Conservation (phyloP, 306 rosid genomes). For the Quercus ilex region DNA sequence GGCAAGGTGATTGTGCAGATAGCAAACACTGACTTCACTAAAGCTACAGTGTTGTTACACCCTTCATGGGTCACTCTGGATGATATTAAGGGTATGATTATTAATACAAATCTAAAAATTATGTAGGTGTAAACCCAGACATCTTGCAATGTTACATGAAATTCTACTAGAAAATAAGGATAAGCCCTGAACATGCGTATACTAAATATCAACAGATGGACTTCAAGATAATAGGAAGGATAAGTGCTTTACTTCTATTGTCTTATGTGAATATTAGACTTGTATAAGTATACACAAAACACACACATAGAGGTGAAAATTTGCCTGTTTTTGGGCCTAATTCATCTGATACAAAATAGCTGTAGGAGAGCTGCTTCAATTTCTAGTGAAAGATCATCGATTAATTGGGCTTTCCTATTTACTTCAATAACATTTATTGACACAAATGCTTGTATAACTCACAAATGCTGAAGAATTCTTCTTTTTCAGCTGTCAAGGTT, state of each 20-base stretch:
- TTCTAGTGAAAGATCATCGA: not conserved
- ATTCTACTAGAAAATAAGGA: no score
- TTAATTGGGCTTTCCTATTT: not conserved
- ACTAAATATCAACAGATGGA: no score
- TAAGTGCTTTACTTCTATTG: no score
- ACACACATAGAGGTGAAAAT: no score
- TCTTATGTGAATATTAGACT: no score
- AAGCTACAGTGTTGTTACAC: slow-evolving; percentile 7
- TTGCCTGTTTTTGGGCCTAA: not conserved
- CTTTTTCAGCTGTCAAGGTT: not conserved
- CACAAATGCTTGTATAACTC: not conserved
- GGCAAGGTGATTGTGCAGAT: not conserved
- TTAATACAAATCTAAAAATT: not conserved
- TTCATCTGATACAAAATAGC: not conserved
- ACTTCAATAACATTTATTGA: not conserved
- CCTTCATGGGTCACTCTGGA: slow-evolving; percentile 7
- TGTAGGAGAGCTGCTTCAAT: not conserved
- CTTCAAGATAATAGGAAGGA: no score
- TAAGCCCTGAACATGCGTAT: no score
- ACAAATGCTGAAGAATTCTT: not conserved
- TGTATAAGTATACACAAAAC: no score
- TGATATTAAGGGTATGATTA: not conserved
- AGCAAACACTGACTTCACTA: not conserved
- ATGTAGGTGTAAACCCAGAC: not conserved
- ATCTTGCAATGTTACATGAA: no score